Percentiles rank a stretch among this genome's conserved stretches.
Conservation (phyloP, 1,139 yeast species). For the Kluyveromyces marxianus region DNA sequence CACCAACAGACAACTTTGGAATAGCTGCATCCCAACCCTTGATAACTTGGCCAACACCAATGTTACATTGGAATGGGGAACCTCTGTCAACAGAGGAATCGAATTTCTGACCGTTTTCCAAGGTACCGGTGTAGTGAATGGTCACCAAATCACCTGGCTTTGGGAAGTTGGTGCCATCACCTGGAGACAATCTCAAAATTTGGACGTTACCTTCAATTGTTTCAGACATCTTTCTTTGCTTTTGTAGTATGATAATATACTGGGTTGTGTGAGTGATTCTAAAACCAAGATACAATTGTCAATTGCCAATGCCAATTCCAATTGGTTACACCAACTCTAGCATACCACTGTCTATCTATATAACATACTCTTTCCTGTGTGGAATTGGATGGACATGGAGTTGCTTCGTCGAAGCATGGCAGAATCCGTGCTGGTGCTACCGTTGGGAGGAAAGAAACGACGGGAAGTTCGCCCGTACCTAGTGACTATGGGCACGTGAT, state of each 20-base stretch:
- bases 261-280: background rate
- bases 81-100: constrained; percentile 94
- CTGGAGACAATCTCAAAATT: constrained; percentile 37
- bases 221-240: constrained; percentile 27
- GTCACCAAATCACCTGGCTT: constrained; percentile 78
- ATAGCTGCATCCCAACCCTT: constrained; percentile 93
- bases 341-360: no score
- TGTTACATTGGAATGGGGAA: constrained; percentile 83
- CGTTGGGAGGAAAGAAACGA: no score
- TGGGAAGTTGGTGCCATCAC: constrained; percentile 82
- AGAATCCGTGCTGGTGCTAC: no score
- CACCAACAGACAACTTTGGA: constrained; percentile 86
- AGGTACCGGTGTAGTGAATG: constrained; percentile 92
- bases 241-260: background rate
- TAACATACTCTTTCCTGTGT: no score
- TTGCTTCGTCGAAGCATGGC: no score
- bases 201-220: constrained; percentile 34
- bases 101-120: constrained; percentile 89
- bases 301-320: background rate
- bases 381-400: constrained; percentile 25
- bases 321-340: no score
- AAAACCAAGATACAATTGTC: background rate
- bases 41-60: constrained; percentile 95
- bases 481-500: no score
- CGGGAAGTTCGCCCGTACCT: no score